phyloP scores from a whole-genome alignment of 345 rosid genomes.

The Gynandropsis gynandra region DNA sequence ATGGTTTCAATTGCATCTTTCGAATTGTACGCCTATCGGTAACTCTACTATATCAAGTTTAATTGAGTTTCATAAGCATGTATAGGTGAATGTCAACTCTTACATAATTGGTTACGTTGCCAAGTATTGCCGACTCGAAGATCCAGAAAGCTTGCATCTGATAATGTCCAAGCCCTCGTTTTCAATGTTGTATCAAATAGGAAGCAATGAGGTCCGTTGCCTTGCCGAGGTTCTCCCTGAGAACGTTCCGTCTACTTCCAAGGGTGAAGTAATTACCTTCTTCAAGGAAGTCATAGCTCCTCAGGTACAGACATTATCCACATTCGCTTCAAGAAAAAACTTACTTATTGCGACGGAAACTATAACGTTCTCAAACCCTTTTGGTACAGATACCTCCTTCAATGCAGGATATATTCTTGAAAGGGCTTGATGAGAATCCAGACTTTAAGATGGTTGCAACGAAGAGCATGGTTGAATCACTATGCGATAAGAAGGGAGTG shows the following conservation, averaged over 20 bases:
- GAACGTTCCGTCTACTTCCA: conserved; percentile 35
- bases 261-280: conserved; percentile 37
- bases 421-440: conserved; percentile 35
- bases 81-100: conserved; percentile 40
- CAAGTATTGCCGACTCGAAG: conserved; percentile 40
- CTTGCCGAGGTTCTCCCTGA: conserved; percentile 34
- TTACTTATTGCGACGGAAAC: too few species aligned
- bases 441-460: conserved; percentile 31
- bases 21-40: too few species aligned
- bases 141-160: conserved; percentile 31
- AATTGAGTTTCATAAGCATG: too few species aligned
- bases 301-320: too few species aligned
- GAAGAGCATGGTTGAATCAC: conserved; percentile 37
- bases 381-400: conserved; percentile 31
- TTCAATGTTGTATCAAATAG: conserved; percentile 38
- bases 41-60: neutral
- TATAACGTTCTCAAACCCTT: neutral
- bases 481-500: conserved; percentile 40
- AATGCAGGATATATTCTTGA: conserved; percentile 31
- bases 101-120: conserved; percentile 36
- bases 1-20: neutral
- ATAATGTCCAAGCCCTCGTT: conserved; percentile 40
- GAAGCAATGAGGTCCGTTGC: conserved; percentile 45
- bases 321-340: too few species aligned
- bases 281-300: conserved; percentile 33